Percentiles rank a stretch among this genome's conserved stretches.
Evolutionary conservation across 139 green algal species (phyloP).

Genomic region (Chlorella sp.): DNA sequence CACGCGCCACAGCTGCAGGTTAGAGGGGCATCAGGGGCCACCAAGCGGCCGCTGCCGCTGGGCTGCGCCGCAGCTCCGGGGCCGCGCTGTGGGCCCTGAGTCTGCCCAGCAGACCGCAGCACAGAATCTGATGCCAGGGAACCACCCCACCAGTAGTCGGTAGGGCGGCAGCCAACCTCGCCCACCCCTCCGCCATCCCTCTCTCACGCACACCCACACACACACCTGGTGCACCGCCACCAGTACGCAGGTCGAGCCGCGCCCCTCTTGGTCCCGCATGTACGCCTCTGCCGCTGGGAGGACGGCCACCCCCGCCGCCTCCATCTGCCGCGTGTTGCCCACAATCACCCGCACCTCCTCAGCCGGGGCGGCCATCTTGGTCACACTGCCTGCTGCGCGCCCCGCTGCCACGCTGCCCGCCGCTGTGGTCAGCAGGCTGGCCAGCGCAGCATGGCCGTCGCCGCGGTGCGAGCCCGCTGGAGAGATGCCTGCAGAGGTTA

Average conservation of each 20-base stretch:
- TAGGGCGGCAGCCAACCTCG: no score
- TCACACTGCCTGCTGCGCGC: not conserved
- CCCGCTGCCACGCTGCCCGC: conserved; percentile 18
- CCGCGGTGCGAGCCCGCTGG: not conserved
- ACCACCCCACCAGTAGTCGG: no score
- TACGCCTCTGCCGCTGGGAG: conserved; percentile 57
- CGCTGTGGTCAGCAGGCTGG: not conserved
- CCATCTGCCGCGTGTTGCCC: conserved; percentile 84
- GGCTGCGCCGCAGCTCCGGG: no score
- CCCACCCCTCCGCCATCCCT: no score
- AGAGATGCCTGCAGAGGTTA: not conserved
- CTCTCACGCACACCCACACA: no score
- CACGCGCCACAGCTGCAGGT: no score
- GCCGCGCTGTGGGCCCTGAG: no score
- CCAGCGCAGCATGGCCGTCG: not conserved
- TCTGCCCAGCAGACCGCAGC: no score
- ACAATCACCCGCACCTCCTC: conserved; percentile 60
- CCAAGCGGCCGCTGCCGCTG: no score
- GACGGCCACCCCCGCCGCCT: conserved; percentile 60
- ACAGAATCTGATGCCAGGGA: no score
- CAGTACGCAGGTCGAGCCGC: conserved; percentile 76
- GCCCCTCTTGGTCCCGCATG: conserved; percentile 58
- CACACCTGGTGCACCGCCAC: conserved; percentile 55
- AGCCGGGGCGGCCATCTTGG: not conserved
- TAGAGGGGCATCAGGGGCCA: no score